Conservation (phyloP, 306 rosid genomes). For the Abrus pulchellus region DNA sequence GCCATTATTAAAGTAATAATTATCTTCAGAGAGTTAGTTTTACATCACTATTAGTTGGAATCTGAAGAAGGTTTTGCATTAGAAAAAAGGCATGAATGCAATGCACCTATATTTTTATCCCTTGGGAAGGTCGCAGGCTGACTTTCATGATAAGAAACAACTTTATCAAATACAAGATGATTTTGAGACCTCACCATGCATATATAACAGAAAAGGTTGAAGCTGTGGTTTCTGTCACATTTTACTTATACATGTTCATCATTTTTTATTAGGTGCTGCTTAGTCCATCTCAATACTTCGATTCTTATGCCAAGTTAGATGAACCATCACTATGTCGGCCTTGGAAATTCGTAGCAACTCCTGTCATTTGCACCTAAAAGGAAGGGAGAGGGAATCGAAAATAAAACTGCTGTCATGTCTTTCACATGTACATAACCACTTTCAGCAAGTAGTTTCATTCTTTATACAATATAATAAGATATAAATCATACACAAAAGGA, state of each 20-base stretch:
- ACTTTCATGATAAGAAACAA: constrained; percentile 71
- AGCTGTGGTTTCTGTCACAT: constrained; percentile 49
- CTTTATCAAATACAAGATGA: constrained; percentile 62
- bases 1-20: constrained; percentile 25
- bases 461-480: no score
- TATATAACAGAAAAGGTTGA: constrained; percentile 50
- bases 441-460: not conserved
- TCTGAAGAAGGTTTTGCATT: constrained; percentile 59
- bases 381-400: constrained; percentile 2
- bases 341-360: constrained; percentile 49
- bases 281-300: constrained; percentile 71
- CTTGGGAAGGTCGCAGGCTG: constrained; percentile 50
- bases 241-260: constrained; percentile 1
- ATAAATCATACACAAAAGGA: no score
- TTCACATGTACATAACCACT: constrained; percentile 36
- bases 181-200: constrained; percentile 77
- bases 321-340: constrained; percentile 60
- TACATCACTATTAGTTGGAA: constrained; percentile 37
- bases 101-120: constrained; percentile 55
- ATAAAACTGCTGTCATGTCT: constrained; percentile 28
- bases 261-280: constrained; percentile 55
- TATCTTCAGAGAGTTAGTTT: constrained; percentile 11
- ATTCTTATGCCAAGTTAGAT: constrained; percentile 63
- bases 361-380: constrained; percentile 61
- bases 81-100: constrained; percentile 55